These are phyloP conservation scores for Papiliotrema terrestris DNA, from an alignment of 1,284 basidiomycete genomes.

Conservation along the genomic window DNA sequence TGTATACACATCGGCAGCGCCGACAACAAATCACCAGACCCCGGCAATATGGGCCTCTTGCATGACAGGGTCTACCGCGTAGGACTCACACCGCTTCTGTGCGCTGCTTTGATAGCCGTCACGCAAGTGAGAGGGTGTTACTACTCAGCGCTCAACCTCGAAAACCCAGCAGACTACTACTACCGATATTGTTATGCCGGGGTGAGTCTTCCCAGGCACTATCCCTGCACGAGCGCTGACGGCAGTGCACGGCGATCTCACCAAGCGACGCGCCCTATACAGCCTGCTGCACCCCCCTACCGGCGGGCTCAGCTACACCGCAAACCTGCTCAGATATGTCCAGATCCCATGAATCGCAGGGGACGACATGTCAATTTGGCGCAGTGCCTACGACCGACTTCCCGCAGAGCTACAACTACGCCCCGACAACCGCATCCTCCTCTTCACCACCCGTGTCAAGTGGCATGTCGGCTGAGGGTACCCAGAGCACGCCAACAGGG, in stretches of 20 bases:
- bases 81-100: no score
- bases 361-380: conserved; percentile 6
- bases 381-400: conserved; percentile 7
- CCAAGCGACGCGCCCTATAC: neutral
- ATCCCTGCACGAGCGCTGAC: neutral
- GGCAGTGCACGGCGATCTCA: conserved; percentile 1
- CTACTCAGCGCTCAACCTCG: conserved; percentile 6
- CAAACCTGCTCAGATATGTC: neutral
- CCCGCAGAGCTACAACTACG: conserved; percentile 1
- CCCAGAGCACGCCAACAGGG: neutral
- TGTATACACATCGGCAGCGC: no score
- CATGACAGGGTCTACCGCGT: no score
- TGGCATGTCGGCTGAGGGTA: neutral
- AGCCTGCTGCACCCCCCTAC: conserved; percentile 3
- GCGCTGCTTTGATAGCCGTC: no score
- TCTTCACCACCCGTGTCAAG: neutral
- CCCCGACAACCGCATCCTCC: neutral
- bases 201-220: neutral
- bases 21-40: no score
- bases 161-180: conserved; percentile 6
- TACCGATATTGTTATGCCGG: conserved; percentile 6
- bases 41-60: no score
- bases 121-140: conserved; percentile 2
- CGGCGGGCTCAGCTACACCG: conserved; percentile 4
- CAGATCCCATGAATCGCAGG: neutral